phyloP scores from a whole-genome alignment of 1,284 basidiomycete species.

The Malassezia vespertilionis region DNA sequence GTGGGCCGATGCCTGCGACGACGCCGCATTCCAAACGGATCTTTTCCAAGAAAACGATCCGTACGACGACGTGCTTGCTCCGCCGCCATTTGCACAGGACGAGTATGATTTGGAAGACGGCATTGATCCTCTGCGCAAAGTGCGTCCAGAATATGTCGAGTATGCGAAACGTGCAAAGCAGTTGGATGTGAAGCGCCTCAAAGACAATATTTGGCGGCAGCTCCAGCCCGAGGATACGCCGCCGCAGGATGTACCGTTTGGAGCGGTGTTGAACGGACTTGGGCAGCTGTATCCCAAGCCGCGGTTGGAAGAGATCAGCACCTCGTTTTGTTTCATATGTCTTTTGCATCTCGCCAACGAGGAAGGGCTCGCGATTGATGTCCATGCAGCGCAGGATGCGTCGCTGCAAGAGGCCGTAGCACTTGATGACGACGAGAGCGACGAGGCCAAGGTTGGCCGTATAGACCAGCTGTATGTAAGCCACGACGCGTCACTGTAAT shows the following conservation, averaged over 20 bases:
- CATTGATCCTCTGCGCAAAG: slow-evolving; percentile 63
- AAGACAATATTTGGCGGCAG: slow-evolving; percentile 95
- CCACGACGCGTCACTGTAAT: slow-evolving; percentile 2
- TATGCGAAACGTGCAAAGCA: slow-evolving; percentile 92
- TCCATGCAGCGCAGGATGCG: background rate
- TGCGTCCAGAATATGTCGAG: slow-evolving; percentile 78
- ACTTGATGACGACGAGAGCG: slow-evolving; percentile 1
- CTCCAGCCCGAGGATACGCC: slow-evolving; percentile 49
- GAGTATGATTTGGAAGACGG: slow-evolving; percentile 60
- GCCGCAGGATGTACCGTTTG: slow-evolving; percentile 52
- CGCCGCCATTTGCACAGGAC: slow-evolving; percentile 38
- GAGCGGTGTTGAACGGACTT: slow-evolving; percentile 69
- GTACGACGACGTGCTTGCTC: slow-evolving; percentile 53
- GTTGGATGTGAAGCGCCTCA: slow-evolving; percentile 89
- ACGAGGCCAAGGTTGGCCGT: slow-evolving; percentile 1
- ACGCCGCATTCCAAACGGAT: slow-evolving; percentile 65
- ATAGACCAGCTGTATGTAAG: slow-evolving; percentile 5
- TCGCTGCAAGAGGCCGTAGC: background rate
- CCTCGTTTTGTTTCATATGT: slow-evolving; percentile 99
- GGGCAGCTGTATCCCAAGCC: slow-evolving; percentile 73
- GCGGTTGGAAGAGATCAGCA: slow-evolving; percentile 95
- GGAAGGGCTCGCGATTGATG: slow-evolving; percentile 58
- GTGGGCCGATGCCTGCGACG: slow-evolving; percentile 9
- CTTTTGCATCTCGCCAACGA: slow-evolving; percentile 88
- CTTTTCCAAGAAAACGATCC: slow-evolving; percentile 81